Evolutionary conservation across 352 stramenopile species (phyloP).

Genomic region (Phytophthora kernoviae): DNA sequence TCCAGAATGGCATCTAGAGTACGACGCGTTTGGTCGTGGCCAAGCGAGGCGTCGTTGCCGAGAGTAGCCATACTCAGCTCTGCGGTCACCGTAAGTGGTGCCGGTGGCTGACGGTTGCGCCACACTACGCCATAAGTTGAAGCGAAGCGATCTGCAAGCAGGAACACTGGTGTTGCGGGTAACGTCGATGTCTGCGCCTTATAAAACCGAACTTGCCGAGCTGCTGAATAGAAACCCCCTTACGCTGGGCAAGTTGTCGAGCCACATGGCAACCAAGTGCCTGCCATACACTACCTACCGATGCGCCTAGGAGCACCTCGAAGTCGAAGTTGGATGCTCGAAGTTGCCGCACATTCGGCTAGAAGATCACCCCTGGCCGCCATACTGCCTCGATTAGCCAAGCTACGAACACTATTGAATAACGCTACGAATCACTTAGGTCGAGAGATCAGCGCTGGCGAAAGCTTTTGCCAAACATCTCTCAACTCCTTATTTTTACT

Average conservation of each 20-base stretch:
- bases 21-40: constrained; percentile 47
- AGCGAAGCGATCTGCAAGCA: constrained; percentile 57
- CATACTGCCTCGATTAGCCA: constrained; percentile 1
- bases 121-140: constrained; percentile 45
- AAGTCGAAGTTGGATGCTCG: constrained; percentile 59
- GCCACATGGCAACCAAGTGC: constrained; percentile 34
- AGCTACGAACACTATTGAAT: background rate
- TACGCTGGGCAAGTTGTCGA: constrained; percentile 29
- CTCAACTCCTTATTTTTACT: constrained; percentile 12
- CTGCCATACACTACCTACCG: constrained; percentile 52
- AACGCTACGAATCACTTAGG: background rate
- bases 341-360: constrained; percentile 51
- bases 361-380: constrained; percentile 31
- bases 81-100: constrained; percentile 39
- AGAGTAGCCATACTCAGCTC: constrained; percentile 62
- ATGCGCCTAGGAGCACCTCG: constrained; percentile 54
- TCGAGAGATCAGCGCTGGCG: background rate
- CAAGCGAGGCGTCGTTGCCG: constrained; percentile 40
- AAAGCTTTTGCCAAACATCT: too few species aligned
- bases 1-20: constrained; percentile 47
- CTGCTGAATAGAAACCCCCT: constrained; percentile 44
- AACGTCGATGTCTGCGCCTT: constrained; percentile 32
- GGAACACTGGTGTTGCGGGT: constrained; percentile 41
- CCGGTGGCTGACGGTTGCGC: constrained; percentile 43
- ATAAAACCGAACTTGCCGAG: constrained; percentile 72